Evolutionary conservation across 1,284 basidiomycete genomes (phyloP), one percentile per base, ranked within the genome.

Genomic region (Tylopilus sp.): DNA sequence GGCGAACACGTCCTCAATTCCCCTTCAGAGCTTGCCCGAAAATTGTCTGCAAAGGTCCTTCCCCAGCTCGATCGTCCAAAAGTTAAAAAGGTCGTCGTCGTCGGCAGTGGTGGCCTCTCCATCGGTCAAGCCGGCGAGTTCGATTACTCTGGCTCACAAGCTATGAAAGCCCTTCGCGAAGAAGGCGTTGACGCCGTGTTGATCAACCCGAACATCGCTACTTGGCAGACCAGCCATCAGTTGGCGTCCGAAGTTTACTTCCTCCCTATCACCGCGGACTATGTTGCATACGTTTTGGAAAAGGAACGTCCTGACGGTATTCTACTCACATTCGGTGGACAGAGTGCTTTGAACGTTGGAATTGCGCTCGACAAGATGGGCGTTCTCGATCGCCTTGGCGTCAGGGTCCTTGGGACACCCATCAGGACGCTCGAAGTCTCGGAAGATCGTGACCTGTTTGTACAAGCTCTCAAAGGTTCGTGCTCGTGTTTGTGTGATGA

Each of bases 41-140:
- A 89, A 77, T 91, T 98, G 66, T 97, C 95, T 15, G 95, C 96
- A 26, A 94, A 92, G 74, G 96, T 98, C 56, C 86, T 98, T 24
- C 95, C 95, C 51, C 93, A 94, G 74, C 85, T 96, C 44, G 90
- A 92, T 49, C 89, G 93, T 41, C 93, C 95, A 33, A 91, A 98
- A 73, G 97, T 99, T 57, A 92, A 94, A 79, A 98, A 97, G 79
- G 98, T 99, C 58, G 88, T 99, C 67, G 95, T 99, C 65, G 96
- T 99, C 59, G 98, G 98, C 69, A 95, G 93, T 70, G 98, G 98
- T 75, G 98, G 98, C 68, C 90, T 99, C 58, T 94, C 91, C 77
- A 99, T 99, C 70, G 98, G 98, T 54, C 98, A 99, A 81, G 98
- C 98, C 7, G 98, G 98, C 81, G 98, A 99, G 82, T 99, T 99